Evolutionary conservation across 371 early-diverging fungal genomes (phyloP).

Genomic region (Zopfochytrium polystomum): DNA sequence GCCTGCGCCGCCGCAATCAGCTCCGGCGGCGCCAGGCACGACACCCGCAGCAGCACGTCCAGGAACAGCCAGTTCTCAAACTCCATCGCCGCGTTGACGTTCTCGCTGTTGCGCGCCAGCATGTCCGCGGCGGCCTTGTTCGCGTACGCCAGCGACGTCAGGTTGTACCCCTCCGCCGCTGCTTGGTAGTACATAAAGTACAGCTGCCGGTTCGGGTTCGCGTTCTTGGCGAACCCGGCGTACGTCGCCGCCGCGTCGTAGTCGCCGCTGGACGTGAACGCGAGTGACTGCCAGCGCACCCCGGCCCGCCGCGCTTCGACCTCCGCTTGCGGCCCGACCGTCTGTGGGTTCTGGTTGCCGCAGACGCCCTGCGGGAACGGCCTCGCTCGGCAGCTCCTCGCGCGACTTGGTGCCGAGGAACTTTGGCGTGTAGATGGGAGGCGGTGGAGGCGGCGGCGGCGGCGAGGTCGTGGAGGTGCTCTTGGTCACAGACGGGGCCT

Average conservation of each 20-base stretch:
- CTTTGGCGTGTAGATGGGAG: too few relatives aligned
- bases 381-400: too few relatives aligned
- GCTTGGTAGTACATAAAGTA: conserved; percentile 5
- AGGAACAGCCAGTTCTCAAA: conserved; percentile 11
- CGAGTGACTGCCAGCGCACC: neutral
- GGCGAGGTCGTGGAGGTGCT: too few relatives aligned
- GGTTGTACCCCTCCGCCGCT: conserved; percentile 4
- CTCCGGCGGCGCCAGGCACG: conserved; percentile 6
- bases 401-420: too few relatives aligned
- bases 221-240: neutral
- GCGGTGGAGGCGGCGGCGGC: too few relatives aligned
- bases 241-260: neutral
- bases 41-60: neutral
- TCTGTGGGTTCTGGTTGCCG: conserved; percentile 5
- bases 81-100: conserved; percentile 3
- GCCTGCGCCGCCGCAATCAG: neutral
- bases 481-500: too few relatives aligned
- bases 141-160: neutral
- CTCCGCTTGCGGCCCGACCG: neutral
- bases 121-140: neutral
- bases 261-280: neutral
- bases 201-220: conserved; percentile 5
- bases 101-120: neutral
- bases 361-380: conserved; percentile 5
- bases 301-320: neutral